Conservation (phyloP, 495 filamentous ascomycete genomes). For the Xylaria telfairii region DNA sequence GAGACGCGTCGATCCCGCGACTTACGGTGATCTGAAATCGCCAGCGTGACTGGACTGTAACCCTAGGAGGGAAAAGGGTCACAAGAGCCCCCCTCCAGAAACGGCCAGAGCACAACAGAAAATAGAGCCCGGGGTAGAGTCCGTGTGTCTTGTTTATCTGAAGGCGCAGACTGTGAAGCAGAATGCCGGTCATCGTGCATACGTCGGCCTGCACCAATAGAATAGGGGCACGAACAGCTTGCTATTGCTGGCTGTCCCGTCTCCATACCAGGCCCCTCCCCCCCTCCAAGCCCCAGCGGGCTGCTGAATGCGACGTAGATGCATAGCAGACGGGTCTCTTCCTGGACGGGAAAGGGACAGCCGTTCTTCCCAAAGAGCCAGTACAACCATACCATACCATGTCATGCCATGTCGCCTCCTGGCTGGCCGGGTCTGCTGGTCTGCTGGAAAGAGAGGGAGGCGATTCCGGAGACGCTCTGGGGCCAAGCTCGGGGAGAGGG, state of each 20-base stretch:
- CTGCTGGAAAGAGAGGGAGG: neutral
- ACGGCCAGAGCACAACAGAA: conserved; percentile 19
- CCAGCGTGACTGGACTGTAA: conserved; percentile 1
- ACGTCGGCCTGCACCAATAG: conserved; percentile 21
- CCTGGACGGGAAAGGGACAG: conserved; percentile 15
- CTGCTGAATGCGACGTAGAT: conserved; percentile 5
- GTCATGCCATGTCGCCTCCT: neutral
- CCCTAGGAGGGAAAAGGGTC: neutral
- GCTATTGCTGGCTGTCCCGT: conserved; percentile 1
- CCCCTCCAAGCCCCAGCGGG: neutral
- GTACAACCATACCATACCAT: neutral
- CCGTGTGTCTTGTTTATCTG: conserved; percentile 22
- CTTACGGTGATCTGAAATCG: neutral
- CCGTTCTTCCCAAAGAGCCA: conserved; percentile 18
- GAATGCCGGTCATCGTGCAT: conserved; percentile 29
- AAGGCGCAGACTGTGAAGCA: conserved; percentile 20
- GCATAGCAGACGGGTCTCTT: conserved; percentile 6
- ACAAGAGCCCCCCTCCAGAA: conserved; percentile 21
- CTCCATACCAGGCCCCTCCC: neutral
- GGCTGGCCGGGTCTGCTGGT: neutral
- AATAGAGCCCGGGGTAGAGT: conserved; percentile 7
- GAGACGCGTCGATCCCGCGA: conserved; percentile 28
- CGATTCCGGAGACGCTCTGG: conserved; percentile 11
- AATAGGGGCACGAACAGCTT: conserved; percentile 11
- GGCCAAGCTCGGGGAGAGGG: conserved; percentile 1